These are phyloP conservation scores for Vitis labrusca DNA, from an alignment of 164 flowering plant genomes.

Conservation along the genomic window DNA sequence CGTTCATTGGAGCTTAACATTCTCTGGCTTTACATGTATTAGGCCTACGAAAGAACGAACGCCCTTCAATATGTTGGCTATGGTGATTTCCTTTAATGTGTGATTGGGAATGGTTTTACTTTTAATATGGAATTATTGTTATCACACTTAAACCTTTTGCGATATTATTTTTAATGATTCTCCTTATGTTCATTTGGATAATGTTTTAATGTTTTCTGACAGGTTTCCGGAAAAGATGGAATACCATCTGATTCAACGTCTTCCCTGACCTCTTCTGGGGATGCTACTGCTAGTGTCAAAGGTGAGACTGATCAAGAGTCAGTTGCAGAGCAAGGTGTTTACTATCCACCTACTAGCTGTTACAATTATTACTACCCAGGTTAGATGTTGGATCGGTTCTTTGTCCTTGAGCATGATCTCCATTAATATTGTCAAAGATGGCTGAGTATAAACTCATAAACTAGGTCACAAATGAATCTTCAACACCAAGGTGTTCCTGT, in stretches of 20 bases:
- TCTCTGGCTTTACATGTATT: no score
- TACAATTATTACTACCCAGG: constrained; percentile 46
- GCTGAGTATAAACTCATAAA: not conserved
- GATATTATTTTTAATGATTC: not conserved
- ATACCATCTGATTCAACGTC: constrained; percentile 23
- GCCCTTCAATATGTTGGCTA: not conserved
- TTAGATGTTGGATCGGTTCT: constrained; percentile 15
- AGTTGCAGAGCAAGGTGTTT: constrained; percentile 25
- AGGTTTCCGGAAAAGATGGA: constrained; percentile 34
- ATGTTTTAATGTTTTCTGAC: not conserved
- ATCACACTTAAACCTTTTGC: no score
- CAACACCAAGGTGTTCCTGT: no score
- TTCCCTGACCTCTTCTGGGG: constrained; percentile 17
- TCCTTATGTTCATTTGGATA: not conserved
- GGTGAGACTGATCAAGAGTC: constrained; percentile 28
- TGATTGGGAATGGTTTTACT: no score
- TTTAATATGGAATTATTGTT: no score
- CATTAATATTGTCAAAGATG: not conserved
- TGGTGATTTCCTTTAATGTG: not conserved
- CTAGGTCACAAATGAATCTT: not conserved
- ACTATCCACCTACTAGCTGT: constrained; percentile 32
- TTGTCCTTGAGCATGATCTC: not conserved
- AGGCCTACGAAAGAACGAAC: no score
- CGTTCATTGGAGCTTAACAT: no score
- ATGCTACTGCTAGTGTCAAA: constrained; percentile 24